Evolutionary conservation across 2,329 filamentous ascomycete genomes (phyloP), one percentile per base, ranked within the genome.

Genomic region (Penicillium sp.): DNA sequence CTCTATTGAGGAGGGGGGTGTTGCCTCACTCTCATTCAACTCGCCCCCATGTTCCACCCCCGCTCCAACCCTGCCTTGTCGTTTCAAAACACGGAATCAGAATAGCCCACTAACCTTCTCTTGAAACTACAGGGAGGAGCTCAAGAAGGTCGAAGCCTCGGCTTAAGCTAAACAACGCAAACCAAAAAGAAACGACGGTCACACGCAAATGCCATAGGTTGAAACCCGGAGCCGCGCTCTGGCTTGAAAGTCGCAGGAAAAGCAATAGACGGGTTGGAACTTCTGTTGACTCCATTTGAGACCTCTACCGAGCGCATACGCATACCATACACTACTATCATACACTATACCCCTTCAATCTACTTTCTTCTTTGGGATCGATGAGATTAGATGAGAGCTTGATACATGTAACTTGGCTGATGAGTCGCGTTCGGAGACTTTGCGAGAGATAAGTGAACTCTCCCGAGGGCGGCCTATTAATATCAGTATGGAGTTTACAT

Each of bases 81-180:
- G n/a, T 19, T 39, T 39, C 33, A n/a, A 35, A 37, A n/a, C 13
- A 37, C 5, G 35, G 11, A 11, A 35, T 33, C n/a, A 24, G 26
- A 16, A n/a, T 26, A 48, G 21, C 45, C 4, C 13, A 19, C 59
- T 52, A 55, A 61, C 22, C 49, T 16, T 24, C 19, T 49, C 7
- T 16, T n/a, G 47, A 48, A 39, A 26, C 19, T 22, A 22, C 49
- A 76, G 71, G 61, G 69, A 96, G 77, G 93, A 98, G 76, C 80
- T 97, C 64, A 96, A 96, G 84, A 97, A 96, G 80, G 90, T 97
- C 70, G 91, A 95, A 74, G 84, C 87, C 42, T 82, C 85, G 60
- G 90, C 90, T 80, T 84, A 84, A 82, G 79, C 85, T 72, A 78
- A 62, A 56, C 52, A 56, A 56, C 46, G 52, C 68, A 35, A 44